These are phyloP conservation scores for Avena atlantica DNA, from an alignment of 176 grass and related monocot genomes.

Conservation along the genomic window DNA sequence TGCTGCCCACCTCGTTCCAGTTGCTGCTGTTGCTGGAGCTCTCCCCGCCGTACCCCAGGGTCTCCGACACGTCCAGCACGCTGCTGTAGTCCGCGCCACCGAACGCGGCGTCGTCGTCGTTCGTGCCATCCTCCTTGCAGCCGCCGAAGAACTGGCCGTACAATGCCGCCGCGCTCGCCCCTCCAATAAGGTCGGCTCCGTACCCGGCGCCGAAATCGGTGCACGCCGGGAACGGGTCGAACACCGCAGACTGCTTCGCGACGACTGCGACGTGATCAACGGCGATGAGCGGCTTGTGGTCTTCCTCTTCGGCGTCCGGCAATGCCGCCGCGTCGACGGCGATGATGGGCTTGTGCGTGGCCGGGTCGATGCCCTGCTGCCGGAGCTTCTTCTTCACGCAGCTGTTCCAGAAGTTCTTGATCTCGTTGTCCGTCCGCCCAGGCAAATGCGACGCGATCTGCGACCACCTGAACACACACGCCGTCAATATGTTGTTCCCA, in stretches of 20 bases:
- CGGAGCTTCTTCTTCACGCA: constrained; percentile 90
- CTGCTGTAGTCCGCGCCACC: constrained; percentile 62
- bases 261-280: background rate
- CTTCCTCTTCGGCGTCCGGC: constrained; percentile 16
- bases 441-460: constrained; percentile 85
- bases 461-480: constrained; percentile 62
- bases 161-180: constrained; percentile 23
- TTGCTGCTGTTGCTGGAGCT: constrained; percentile 77
- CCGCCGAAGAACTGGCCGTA: constrained; percentile 25
- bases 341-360: constrained; percentile 74
- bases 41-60: constrained; percentile 47
- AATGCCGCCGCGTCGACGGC: background rate
- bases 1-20: constrained; percentile 56
- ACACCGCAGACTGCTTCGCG: constrained; percentile 32
- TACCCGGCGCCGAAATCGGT: constrained; percentile 30
- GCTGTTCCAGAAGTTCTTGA: constrained; percentile 96
- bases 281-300: background rate
- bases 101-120: constrained; percentile 30
- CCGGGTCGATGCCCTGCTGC: constrained; percentile 68
- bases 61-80: constrained; percentile 75
- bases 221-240: constrained; percentile 75
- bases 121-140: background rate
- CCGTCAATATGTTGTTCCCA: too few relatives aligned
- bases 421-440: constrained; percentile 91
- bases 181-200: constrained; percentile 23